These are phyloP conservation scores for Penicillium cosmopolitanum DNA, from an alignment of 495 filamentous ascomycete genomes.

Conservation along the genomic window DNA sequence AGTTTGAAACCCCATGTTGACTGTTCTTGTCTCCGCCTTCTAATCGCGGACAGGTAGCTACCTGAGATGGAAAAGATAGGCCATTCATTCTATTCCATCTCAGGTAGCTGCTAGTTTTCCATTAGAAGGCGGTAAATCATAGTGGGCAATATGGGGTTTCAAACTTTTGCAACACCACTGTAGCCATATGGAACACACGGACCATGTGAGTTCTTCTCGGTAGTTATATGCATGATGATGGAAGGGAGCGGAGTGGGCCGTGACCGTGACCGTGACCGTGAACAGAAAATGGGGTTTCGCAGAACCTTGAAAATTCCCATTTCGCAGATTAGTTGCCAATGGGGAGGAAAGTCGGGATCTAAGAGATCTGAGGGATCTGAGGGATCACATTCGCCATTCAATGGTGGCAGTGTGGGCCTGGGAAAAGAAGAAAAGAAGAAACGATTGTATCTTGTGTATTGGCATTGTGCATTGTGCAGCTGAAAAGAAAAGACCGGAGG, in stretches of 20 bases:
- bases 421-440: neutral
- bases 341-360: neutral
- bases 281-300: neutral
- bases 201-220: neutral
- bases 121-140: too few species aligned
- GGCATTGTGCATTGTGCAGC: neutral
- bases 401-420: neutral
- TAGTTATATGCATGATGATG: conserved; percentile 2
- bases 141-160: too few species aligned
- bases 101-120: too few species aligned
- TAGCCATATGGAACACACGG: neutral
- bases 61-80: too few species aligned
- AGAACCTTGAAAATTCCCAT: neutral
- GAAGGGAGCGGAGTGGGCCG: neutral
- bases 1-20: too few species aligned
- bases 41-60: too few species aligned
- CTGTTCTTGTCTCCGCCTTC: too few species aligned
- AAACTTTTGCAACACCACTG: too few species aligned
- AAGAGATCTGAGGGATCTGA: neutral
- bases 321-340: conserved; percentile 1
- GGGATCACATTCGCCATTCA: neutral
- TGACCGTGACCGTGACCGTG: neutral
- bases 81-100: too few species aligned
- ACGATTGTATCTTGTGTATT: neutral
- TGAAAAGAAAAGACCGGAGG: neutral